Conservation (phyloP, 1,284 basidiomycete species). For the Termitomyces sp. region DNA sequence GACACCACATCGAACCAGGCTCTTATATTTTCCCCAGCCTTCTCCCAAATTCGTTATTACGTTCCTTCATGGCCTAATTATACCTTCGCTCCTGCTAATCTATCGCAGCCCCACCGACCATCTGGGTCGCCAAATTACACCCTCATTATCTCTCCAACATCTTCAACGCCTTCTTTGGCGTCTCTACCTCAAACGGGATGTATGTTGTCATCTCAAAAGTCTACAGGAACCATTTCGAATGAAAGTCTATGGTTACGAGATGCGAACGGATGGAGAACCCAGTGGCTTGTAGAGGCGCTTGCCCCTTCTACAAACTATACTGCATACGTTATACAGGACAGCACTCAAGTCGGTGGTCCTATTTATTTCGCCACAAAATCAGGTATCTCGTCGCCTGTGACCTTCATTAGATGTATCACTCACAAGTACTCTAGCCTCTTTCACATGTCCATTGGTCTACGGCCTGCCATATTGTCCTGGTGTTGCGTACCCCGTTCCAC, state of each 20-base stretch:
- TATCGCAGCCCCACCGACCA: conserved; percentile 40
- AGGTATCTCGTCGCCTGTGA: conserved; percentile 33
- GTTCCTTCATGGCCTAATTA: conserved; percentile 76
- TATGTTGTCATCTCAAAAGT: conserved; percentile 34
- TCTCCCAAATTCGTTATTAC: conserved; percentile 18
- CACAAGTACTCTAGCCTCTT: conserved; percentile 42
- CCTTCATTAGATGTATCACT: conserved; percentile 1
- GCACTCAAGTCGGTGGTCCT: conserved; percentile 53
- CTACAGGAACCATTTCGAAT: conserved; percentile 33
- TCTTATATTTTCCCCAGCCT: conserved; percentile 69
- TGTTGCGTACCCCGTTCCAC: conserved; percentile 66
- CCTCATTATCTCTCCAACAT: conserved; percentile 49
- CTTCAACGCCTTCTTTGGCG: conserved; percentile 30
- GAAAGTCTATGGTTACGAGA: conserved; percentile 53
- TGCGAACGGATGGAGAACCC: conserved; percentile 54
- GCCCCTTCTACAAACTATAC: conserved; percentile 68
- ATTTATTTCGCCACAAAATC: conserved; percentile 69
- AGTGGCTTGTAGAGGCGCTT: conserved; percentile 61
- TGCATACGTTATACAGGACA: conserved; percentile 52
- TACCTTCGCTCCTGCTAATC: conserved; percentile 61
- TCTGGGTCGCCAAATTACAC: conserved; percentile 46
- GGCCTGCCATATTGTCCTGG: conserved; percentile 72
- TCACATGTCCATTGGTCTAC: conserved; percentile 69
- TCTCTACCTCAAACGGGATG: conserved; percentile 59
- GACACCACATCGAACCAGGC: conserved; percentile 75